phyloP scores from a whole-genome alignment of 129 eudicot species.

The Helianthus tuberosus region DNA sequence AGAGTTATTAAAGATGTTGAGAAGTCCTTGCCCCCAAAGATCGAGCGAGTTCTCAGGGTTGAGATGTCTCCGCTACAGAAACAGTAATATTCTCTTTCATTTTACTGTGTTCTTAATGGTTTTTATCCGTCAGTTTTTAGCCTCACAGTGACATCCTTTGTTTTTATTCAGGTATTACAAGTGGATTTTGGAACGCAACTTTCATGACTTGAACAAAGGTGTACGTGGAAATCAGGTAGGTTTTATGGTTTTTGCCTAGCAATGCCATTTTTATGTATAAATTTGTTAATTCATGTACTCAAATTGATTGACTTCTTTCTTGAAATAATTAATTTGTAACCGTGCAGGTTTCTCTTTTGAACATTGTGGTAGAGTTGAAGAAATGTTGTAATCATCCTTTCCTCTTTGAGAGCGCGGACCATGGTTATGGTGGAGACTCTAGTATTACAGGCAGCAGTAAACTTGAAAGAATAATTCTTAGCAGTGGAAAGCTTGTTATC shows the following conservation, averaged over 20 bases:
- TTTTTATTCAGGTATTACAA: slow-evolving; percentile 72
- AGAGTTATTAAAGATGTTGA: slow-evolving; percentile 99
- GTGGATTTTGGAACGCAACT: slow-evolving; percentile 99
- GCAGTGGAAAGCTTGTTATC: slow-evolving; percentile 97
- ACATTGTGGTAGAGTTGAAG: slow-evolving; percentile 99
- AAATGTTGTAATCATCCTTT: slow-evolving; percentile 99
- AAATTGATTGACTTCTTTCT: neutral
- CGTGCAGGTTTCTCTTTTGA: slow-evolving; percentile 81
- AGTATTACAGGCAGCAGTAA: slow-evolving; percentile 80
- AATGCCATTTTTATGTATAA: no score
- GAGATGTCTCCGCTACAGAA: slow-evolving; percentile 99
- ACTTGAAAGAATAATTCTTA: slow-evolving; percentile 79
- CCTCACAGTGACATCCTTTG: neutral
- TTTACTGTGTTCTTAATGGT: neutral
- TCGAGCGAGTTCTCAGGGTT: slow-evolving; percentile 96
- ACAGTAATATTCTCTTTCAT: slow-evolving; percentile 52
- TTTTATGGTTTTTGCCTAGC: neutral
- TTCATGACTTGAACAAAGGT: slow-evolving; percentile 96
- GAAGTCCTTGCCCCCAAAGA: slow-evolving; percentile 99
- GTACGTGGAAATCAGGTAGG: slow-evolving; percentile 97
- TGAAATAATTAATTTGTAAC: slow-evolving; percentile 7
- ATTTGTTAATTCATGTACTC: no score
- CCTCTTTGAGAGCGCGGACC: slow-evolving; percentile 98
- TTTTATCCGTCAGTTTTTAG: neutral
- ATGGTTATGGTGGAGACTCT: slow-evolving; percentile 97